A percentile compares a stretch with the other conserved stretches of the same genome.
Conservation (phyloP, 73 alveolate genomes). For the Paraurostyla sp. region DNA sequence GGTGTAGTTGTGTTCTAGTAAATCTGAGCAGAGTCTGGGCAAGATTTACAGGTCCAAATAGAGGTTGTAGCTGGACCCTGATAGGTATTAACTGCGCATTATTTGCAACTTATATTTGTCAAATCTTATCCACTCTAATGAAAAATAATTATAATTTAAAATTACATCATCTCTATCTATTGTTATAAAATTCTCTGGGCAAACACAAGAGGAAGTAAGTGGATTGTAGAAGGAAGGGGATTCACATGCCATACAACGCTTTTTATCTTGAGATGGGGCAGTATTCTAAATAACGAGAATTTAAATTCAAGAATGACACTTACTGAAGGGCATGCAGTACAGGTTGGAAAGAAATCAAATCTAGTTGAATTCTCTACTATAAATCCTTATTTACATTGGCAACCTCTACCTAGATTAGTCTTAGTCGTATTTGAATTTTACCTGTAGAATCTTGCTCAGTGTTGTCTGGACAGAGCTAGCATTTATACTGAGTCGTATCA, state of each 20-base stretch:
- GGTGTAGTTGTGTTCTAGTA: conserved; percentile 26
- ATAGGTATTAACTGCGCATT: conserved; percentile 38
- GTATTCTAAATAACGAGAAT: not conserved
- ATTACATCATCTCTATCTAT: conserved; percentile 45
- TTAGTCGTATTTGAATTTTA: not conserved
- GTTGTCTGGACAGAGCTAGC: conserved; percentile 36
- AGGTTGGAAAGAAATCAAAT: conserved; percentile 48
- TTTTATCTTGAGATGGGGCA: conserved; percentile 60
- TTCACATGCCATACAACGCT: conserved; percentile 45
- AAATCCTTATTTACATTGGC: conserved; percentile 62
- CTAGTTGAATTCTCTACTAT: conserved; percentile 1
- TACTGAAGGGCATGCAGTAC: conserved; percentile 44
- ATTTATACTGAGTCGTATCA: conserved; percentile 41
- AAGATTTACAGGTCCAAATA: conserved; percentile 50
- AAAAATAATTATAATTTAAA: not conserved
- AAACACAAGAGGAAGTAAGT: not conserved
- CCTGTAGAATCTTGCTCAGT: conserved; percentile 42
- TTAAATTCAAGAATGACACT: not conserved
- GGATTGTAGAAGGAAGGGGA: conserved; percentile 23
- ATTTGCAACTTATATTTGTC: not conserved
- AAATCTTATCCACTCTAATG: conserved; percentile 11
- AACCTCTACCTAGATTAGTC: conserved; percentile 21
- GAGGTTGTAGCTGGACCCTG: conserved; percentile 53
- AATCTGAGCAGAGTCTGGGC: conserved; percentile 60
- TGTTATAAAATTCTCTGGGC: conserved; percentile 35